phyloP scores from a whole-genome alignment of 2,329 filamentous ascomycete genomes.

The Acephala macrosclerotiorum region DNA sequence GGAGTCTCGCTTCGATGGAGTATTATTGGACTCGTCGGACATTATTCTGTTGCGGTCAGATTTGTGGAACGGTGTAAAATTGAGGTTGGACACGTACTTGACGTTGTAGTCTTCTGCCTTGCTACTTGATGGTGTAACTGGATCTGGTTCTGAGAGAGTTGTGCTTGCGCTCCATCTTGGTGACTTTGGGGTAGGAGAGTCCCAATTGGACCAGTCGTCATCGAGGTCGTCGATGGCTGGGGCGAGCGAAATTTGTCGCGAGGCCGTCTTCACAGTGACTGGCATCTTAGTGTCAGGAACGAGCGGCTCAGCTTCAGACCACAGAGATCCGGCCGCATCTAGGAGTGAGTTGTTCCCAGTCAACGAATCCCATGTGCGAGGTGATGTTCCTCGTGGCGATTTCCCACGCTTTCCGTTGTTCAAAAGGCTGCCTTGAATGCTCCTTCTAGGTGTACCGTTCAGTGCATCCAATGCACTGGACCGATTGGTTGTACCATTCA shows the following conservation, averaged over 20 bases:
- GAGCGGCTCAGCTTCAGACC: slow-evolving; percentile 28
- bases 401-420: slow-evolving; percentile 29
- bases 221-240: slow-evolving; percentile 50
- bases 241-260: slow-evolving; percentile 36
- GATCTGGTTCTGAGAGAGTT: slow-evolving; percentile 34
- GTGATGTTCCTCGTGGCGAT: slow-evolving; percentile 34
- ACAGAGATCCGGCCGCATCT: slow-evolving; percentile 34
- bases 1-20: slow-evolving; percentile 39
- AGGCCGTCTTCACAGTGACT: slow-evolving; percentile 32
- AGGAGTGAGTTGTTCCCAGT: slow-evolving; percentile 36
- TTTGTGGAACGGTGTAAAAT: slow-evolving; percentile 16
- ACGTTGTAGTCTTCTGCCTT: slow-evolving; percentile 34
- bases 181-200: slow-evolving; percentile 60
- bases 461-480: slow-evolving; percentile 45
- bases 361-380: slow-evolving; percentile 42
- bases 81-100: slow-evolving; percentile 35
- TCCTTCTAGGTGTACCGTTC: slow-evolving; percentile 41
- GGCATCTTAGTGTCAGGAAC: slow-evolving; percentile 28
- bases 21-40: slow-evolving; percentile 30
- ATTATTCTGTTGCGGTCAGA: slow-evolving; percentile 36
- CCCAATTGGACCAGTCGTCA: slow-evolving; percentile 72
- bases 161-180: slow-evolving; percentile 68
- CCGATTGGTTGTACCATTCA: slow-evolving; percentile 56
- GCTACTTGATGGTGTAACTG: slow-evolving; percentile 36
- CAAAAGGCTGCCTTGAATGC: slow-evolving; percentile 45